Evolutionary conservation across 1,139 yeast species (phyloP).

Genomic region (Wickerhamiella pararugosa): DNA sequence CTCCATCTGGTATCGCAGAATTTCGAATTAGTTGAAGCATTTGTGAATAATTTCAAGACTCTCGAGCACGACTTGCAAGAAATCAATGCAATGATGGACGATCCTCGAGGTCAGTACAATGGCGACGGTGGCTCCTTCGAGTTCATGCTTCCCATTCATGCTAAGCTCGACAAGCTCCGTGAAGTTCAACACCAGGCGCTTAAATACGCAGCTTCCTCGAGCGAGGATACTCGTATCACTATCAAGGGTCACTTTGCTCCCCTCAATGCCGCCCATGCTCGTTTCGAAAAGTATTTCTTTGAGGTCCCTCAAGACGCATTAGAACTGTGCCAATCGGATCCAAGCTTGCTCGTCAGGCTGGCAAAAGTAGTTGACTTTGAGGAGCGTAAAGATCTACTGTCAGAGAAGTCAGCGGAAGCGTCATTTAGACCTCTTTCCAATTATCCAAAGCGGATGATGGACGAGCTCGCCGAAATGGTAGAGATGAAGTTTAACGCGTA

Average conservation of each 20-base stretch:
- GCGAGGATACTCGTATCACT: constrained; percentile 59
- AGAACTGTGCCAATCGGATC: constrained; percentile 55
- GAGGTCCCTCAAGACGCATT: constrained; percentile 49
- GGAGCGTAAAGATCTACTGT: constrained; percentile 58
- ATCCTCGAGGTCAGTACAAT: constrained; percentile 29
- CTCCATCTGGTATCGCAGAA: constrained; percentile 57
- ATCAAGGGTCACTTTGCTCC: constrained; percentile 45
- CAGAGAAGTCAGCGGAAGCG: constrained; percentile 24
- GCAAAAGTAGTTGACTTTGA: constrained; percentile 71
- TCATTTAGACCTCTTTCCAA: constrained; percentile 18
- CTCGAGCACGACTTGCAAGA: constrained; percentile 38
- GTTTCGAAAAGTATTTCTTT: constrained; percentile 51
- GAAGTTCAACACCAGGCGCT: constrained; percentile 67
- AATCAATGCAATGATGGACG: constrained; percentile 43
- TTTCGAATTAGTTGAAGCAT: constrained; percentile 50
- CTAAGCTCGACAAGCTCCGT: constrained; percentile 49
- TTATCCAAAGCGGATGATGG: constrained; percentile 51
- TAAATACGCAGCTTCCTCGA: constrained; percentile 36
- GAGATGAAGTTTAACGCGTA: constrained; percentile 55
- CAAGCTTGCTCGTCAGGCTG: constrained; percentile 50
- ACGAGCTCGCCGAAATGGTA: constrained; percentile 45
- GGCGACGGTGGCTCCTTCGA: constrained; percentile 40
- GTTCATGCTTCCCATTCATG: constrained; percentile 53
- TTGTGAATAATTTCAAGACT: constrained; percentile 47
- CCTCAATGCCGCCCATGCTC: constrained; percentile 33